A percentile compares a stretch with the other conserved stretches of the same genome.
Evolutionary conservation across 768 basidiomycete species (phyloP).

Genomic region (Tylopilus plumbeoviolaceoides): DNA sequence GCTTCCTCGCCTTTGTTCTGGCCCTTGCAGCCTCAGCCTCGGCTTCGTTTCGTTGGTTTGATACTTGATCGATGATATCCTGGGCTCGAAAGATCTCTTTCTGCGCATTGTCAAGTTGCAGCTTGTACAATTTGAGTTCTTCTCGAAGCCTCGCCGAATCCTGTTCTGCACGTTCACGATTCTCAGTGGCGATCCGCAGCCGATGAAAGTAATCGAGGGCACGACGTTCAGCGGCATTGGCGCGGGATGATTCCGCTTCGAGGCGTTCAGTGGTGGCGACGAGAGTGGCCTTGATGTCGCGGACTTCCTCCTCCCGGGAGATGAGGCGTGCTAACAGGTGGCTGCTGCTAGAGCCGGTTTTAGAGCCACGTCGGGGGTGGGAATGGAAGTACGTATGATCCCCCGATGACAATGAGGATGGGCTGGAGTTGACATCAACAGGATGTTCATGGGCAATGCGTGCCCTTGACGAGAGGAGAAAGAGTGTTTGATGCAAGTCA

Average conservation of each 20-base stretch:
- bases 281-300: constrained; percentile 28
- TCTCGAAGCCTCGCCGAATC: constrained; percentile 36
- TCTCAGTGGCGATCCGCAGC: constrained; percentile 38
- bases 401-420: constrained; percentile 26
- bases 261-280: constrained; percentile 30
- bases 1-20: constrained; percentile 39
- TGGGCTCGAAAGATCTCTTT: constrained; percentile 42
- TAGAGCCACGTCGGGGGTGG: constrained; percentile 20
- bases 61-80: constrained; percentile 39
- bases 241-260: constrained; percentile 40
- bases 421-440: constrained; percentile 27
- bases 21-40: constrained; percentile 44
- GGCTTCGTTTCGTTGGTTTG: constrained; percentile 40
- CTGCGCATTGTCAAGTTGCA: constrained; percentile 43
- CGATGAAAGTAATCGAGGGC: constrained; percentile 44
- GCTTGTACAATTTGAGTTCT: constrained; percentile 44
- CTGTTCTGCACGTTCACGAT: constrained; percentile 36
- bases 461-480: constrained; percentile 10
- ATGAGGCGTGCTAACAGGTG: constrained; percentile 29
- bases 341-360: constrained; percentile 28
- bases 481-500: background rate
- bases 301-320: constrained; percentile 29
- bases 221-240: constrained; percentile 41
- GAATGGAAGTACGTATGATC: constrained; percentile 13
- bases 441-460: constrained; percentile 27